Conservation (phyloP, 768 basidiomycete genomes). For the Macrolepiota dolichaula region DNA sequence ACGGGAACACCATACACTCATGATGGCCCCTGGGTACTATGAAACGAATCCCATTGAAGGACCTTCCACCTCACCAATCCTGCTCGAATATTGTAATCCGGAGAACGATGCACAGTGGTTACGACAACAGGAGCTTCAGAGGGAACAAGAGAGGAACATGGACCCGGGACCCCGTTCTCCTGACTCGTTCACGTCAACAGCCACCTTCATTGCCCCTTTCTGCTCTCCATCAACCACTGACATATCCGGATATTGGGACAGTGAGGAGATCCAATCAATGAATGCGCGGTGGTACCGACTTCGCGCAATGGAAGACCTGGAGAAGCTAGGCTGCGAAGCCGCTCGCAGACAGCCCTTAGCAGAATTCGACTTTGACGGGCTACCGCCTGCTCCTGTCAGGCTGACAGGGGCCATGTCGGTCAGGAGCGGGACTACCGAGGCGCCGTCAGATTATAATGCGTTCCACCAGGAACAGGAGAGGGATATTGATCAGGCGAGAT, state of each 20-base stretch:
- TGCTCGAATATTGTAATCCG: slow-evolving; percentile 8
- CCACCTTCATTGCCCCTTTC: slow-evolving; percentile 49
- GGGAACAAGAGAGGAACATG: neutral
- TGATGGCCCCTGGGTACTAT: slow-evolving; percentile 19
- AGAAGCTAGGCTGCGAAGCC: slow-evolving; percentile 1
- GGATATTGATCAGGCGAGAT: neutral
- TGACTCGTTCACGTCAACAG: slow-evolving; percentile 34
- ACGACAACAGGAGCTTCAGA: slow-evolving; percentile 7
- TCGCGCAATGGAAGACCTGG: slow-evolving; percentile 10
- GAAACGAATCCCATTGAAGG: slow-evolving; percentile 24
- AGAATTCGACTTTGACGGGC: slow-evolving; percentile 42
- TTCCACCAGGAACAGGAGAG: neutral
- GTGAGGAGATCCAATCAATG: slow-evolving; percentile 4
- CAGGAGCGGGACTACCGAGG: neutral
- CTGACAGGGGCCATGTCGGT: neutral
- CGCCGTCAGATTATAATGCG: neutral
- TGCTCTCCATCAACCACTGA: slow-evolving; percentile 23
- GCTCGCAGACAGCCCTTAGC: slow-evolving; percentile 12
- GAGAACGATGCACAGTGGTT: slow-evolving; percentile 8
- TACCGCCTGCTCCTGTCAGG: slow-evolving; percentile 29
- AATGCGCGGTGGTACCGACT: slow-evolving; percentile 6
- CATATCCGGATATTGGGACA: slow-evolving; percentile 6
- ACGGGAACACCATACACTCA: neutral
- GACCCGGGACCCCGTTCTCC: slow-evolving; percentile 5
- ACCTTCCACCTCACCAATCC: slow-evolving; percentile 16